Evolutionary conservation across 2,329 filamentous ascomycete species (phyloP).

Genomic region (Aspergillus ibericus): DNA sequence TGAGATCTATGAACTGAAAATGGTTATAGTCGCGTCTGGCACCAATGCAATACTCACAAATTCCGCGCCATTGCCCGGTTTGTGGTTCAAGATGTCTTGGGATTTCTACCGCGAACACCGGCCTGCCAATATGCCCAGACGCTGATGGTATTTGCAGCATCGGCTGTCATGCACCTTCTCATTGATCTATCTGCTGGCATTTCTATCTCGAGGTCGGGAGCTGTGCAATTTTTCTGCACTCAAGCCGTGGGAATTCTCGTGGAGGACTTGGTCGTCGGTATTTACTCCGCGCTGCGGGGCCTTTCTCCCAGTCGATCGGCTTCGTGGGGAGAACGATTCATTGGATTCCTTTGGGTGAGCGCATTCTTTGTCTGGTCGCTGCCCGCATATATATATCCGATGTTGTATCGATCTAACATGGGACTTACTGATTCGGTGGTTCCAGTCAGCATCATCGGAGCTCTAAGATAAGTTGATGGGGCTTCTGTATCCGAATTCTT

Average conservation of each 20-base stretch:
- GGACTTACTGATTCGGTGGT: constrained; percentile 3
- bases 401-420: background rate
- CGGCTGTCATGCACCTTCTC: constrained; percentile 9
- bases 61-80: background rate
- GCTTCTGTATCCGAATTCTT: too few relatives aligned
- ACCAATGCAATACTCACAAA: constrained; percentile 12
- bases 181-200: constrained; percentile 6
- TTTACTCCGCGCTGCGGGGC: background rate
- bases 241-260: constrained; percentile 1
- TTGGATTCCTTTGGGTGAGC: constrained; percentile 8
- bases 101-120: background rate
- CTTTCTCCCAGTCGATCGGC: background rate
- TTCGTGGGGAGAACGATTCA: background rate
- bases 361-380: constrained; percentile 6
- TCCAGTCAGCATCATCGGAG: constrained; percentile 1
- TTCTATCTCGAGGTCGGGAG: constrained; percentile 1
- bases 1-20: too few relatives aligned
- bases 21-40: constrained; percentile 5
- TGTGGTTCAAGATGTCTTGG: background rate
- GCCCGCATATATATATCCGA: constrained; percentile 8
- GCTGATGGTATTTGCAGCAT: background rate
- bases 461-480: background rate
- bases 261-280: constrained; percentile 1
- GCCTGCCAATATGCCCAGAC: background rate
- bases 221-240: constrained; percentile 1